Evolutionary conservation across 176 grass and related monocot species (phyloP).

Genomic region (Carex kokanica): DNA sequence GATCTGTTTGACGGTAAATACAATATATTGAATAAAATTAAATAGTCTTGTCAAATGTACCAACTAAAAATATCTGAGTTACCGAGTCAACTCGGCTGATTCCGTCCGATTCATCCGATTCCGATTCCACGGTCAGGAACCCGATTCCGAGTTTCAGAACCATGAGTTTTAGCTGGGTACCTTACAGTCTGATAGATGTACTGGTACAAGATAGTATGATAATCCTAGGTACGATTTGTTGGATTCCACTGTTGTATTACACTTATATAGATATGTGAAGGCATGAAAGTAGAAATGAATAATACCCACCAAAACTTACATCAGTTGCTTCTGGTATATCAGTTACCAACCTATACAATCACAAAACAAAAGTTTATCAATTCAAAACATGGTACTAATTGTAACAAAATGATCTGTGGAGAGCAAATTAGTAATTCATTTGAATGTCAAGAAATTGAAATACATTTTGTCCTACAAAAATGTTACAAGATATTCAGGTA

Average conservation of each 20-base stretch:
- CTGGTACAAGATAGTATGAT: constrained; percentile 4
- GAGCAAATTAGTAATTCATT: background rate
- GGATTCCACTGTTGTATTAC: background rate
- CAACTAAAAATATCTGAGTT: no score
- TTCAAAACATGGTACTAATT: background rate
- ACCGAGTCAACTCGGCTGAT: no score
- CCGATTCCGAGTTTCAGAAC: no score
- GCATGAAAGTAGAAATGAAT: constrained; percentile 27
- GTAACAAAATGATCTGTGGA: background rate
- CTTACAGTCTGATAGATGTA: background rate
- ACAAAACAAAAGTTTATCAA: background rate
- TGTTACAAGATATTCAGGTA: background rate
- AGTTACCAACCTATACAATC: constrained; percentile 69
- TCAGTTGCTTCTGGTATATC: constrained; percentile 80
- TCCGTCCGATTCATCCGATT: no score
- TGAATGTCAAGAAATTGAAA: background rate
- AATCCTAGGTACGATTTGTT: background rate
- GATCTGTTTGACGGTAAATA: no score
- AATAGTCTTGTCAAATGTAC: no score
- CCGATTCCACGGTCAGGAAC: no score
- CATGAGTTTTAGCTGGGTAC: no score
- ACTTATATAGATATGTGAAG: constrained; percentile 26
- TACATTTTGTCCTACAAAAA: background rate
- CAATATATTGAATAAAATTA: no score
- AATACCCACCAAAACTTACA: constrained; percentile 68